Percentiles rank a stretch among this genome's conserved stretches.
Conservation (phyloP, 208 protist genomes). For the Naegleria fowleri region DNA sequence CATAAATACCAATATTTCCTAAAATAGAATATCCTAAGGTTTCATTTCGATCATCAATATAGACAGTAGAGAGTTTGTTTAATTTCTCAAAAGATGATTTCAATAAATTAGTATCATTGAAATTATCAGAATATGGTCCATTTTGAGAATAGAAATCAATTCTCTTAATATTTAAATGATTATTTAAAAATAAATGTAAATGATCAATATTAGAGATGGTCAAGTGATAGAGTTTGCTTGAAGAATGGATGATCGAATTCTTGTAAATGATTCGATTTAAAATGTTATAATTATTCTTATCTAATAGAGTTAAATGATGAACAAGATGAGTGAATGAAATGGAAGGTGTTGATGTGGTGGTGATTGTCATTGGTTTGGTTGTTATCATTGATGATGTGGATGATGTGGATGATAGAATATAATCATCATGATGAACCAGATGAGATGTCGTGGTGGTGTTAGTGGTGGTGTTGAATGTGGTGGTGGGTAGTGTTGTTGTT, state of each 20-base stretch:
- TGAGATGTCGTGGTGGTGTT: no score
- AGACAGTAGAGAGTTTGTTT: not conserved
- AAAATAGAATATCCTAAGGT: not conserved
- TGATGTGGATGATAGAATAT: no score
- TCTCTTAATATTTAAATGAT: not conserved
- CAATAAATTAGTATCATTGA: not conserved
- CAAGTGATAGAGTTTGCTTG: not conserved
- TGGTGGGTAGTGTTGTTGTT: no score
- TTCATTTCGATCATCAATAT: not conserved
- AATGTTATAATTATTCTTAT: not conserved
- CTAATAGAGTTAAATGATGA: not conserved
- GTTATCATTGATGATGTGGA: no score
- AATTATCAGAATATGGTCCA: not conserved
- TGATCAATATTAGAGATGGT: not conserved
- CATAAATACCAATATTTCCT: not conserved
- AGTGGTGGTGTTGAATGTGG: no score
- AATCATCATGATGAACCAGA: no score
- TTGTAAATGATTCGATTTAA: not conserved
- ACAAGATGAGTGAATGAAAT: not conserved
- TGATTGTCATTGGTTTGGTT: no score
- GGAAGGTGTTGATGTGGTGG: not conserved
- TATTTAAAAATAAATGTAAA: not conserved
- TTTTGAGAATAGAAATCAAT: not conserved
- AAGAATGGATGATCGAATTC: not conserved
- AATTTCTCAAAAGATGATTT: not conserved